Evolutionary conservation across 768 basidiomycete genomes (phyloP).

Genomic region (Melanogaster broomeanus): DNA sequence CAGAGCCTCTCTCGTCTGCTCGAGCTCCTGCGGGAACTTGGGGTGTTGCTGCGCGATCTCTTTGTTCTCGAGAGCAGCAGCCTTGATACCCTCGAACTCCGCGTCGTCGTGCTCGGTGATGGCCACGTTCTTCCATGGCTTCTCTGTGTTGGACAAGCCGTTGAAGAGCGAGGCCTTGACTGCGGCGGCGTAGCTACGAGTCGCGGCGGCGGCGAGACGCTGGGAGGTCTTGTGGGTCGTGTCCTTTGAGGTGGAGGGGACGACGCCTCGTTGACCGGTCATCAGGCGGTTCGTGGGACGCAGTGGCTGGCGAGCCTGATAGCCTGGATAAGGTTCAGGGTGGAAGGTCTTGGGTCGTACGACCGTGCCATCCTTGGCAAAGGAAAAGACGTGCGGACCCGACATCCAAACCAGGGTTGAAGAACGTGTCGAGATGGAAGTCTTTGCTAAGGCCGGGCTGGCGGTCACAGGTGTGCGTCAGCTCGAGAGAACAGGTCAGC

Average conservation of each 20-base stretch:
- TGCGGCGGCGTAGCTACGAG: conserved; percentile 1
- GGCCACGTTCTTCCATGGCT: conserved; percentile 31
- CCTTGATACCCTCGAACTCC: conserved; percentile 10
- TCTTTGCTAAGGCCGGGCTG: conserved; percentile 24
- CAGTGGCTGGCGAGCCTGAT: neutral
- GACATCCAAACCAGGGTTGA: conserved; percentile 40
- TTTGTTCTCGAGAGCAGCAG: neutral
- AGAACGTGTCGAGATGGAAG: conserved; percentile 53
- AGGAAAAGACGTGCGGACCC: conserved; percentile 23
- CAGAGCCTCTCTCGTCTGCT: neutral
- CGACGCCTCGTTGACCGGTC: neutral
- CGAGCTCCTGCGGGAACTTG: neutral
- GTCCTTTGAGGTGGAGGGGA: neutral
- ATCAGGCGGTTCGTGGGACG: too few species aligned
- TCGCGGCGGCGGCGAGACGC: neutral
- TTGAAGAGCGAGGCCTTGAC: neutral
- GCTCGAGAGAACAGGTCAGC: neutral
- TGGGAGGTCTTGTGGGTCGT: neutral
- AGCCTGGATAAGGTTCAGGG: neutral
- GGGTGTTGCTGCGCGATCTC: neutral
- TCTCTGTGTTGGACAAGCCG: neutral
- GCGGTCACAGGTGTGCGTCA: neutral
- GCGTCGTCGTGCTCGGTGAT: conserved; percentile 30
- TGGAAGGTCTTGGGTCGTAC: neutral
- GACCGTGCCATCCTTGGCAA: conserved; percentile 20